Percentiles rank a stretch among this genome's conserved stretches.
phyloP scores from a whole-genome alignment of 1,284 basidiomycete species.

The Puccinia hordei region DNA sequence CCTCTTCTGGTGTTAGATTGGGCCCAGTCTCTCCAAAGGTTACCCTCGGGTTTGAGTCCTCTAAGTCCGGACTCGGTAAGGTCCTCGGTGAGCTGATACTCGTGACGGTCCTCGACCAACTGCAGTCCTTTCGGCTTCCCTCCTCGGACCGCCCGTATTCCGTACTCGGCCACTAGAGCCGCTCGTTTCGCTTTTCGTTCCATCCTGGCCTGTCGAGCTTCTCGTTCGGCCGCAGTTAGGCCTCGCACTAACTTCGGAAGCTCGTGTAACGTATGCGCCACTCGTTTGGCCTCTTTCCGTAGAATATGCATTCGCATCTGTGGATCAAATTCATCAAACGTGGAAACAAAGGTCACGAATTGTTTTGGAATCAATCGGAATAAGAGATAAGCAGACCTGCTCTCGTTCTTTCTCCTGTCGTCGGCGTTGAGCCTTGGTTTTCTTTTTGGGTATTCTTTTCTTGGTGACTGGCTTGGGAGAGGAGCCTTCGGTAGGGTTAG shows the following conservation, averaged over 20 bases:
- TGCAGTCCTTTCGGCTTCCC: constrained; percentile 44
- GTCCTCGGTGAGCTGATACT: constrained; percentile 47
- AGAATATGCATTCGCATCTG: constrained; percentile 19
- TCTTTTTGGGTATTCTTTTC: constrained; percentile 24
- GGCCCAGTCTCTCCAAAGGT: constrained; percentile 49
- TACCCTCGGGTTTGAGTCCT: constrained; percentile 42
- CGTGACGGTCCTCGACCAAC: constrained; percentile 21
- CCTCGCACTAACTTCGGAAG: constrained; percentile 32
- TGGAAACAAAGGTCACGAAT: background rate
- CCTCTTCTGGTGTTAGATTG: constrained; percentile 41
- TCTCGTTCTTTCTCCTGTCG: constrained; percentile 23
- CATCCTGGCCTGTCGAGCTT: background rate
- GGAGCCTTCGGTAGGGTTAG: background rate
- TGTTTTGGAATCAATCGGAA: background rate
- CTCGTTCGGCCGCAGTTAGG: background rate
- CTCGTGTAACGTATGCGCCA: constrained; percentile 38
- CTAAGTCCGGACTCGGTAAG: constrained; percentile 39
- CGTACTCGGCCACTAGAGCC: constrained; percentile 31
- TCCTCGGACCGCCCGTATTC: constrained; percentile 31
- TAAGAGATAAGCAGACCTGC: constrained; percentile 7
- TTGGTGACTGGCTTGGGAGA: constrained; percentile 19
- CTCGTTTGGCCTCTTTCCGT: constrained; percentile 25
- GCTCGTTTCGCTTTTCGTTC: constrained; percentile 27
- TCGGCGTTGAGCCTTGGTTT: constrained; percentile 43
- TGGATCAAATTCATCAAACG: background rate